These are phyloP conservation scores for Hyaloperonospora arabidopsidis DNA, from an alignment of 352 stramenopile species.

Conservation along the genomic window DNA sequence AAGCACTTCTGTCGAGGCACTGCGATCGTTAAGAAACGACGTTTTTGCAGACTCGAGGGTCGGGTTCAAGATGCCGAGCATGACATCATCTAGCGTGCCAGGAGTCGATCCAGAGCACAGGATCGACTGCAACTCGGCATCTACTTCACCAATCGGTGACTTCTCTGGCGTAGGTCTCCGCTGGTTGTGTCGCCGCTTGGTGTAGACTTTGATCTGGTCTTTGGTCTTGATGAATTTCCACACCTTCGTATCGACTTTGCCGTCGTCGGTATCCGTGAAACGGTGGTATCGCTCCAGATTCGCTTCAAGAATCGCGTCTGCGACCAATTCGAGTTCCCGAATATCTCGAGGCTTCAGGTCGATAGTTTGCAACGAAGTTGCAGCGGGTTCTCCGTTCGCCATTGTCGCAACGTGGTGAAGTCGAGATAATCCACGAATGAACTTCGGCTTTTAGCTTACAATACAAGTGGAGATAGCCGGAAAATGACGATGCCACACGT, in stretches of 20 bases:
- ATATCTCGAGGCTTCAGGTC: background rate
- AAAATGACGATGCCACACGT: background rate
- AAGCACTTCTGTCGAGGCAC: slow-evolving; percentile 36
- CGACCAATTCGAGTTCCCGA: background rate
- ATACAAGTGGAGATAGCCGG: background rate
- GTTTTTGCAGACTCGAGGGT: slow-evolving; percentile 25
- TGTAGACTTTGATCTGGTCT: slow-evolving; percentile 20
- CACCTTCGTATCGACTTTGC: slow-evolving; percentile 16
- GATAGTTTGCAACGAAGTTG: background rate
- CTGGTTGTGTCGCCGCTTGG: slow-evolving; percentile 3
- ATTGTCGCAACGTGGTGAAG: background rate
- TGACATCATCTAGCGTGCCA: slow-evolving; percentile 34
- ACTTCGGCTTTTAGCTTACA: background rate
- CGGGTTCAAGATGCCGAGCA: slow-evolving; percentile 31
- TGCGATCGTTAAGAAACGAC: slow-evolving; percentile 30
- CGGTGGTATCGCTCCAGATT: slow-evolving; percentile 27
- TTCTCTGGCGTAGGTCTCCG: slow-evolving; percentile 3
- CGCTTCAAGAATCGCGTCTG: slow-evolving; percentile 8
- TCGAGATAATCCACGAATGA: background rate
- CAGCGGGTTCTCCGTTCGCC: background rate
- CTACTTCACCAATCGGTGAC: background rate
- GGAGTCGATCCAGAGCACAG: slow-evolving; percentile 25
- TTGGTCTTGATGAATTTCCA: slow-evolving; percentile 31
- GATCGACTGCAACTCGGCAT: slow-evolving; percentile 20
- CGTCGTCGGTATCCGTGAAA: slow-evolving; percentile 13